Conservation (phyloP, 1,284 basidiomycete genomes). For the Inonotus hispidus region DNA sequence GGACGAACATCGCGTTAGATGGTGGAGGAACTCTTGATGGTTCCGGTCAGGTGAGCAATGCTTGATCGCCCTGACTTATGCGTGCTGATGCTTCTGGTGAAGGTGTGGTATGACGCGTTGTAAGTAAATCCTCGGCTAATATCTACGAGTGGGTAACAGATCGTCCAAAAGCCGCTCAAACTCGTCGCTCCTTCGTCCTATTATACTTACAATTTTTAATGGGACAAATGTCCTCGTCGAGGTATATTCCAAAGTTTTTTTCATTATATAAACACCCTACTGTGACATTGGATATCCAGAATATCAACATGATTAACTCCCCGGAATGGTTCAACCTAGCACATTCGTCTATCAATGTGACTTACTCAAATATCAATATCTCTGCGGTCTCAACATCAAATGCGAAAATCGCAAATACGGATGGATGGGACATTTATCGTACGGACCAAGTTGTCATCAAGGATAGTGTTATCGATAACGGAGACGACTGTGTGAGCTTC, state of each 20-base stretch:
- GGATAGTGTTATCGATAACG: constrained; percentile 52
- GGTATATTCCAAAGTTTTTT: background rate
- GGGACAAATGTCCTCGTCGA: constrained; percentile 50
- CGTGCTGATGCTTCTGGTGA: constrained; percentile 18
- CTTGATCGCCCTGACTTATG: background rate
- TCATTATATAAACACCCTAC: background rate
- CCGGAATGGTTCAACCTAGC: constrained; percentile 50
- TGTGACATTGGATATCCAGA: constrained; percentile 14
- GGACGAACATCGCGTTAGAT: constrained; percentile 48
- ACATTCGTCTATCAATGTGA: constrained; percentile 28
- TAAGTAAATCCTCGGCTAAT: constrained; percentile 27
- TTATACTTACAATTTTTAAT: constrained; percentile 55
- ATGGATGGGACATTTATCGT: constrained; percentile 63
- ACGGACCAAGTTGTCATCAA: constrained; percentile 45
- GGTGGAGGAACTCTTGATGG: constrained; percentile 59
- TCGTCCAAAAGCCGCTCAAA: constrained; percentile 32
- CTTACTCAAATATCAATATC: constrained; percentile 33
- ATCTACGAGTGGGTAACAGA: constrained; percentile 14
- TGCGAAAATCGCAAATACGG: constrained; percentile 38
- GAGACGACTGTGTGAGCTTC: constrained; percentile 62
- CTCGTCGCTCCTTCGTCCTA: constrained; percentile 50
- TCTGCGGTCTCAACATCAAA: constrained; percentile 40
- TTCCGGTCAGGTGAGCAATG: constrained; percentile 42
- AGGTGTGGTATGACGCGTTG: constrained; percentile 56
- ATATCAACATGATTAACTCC: constrained; percentile 44